Evolutionary conservation across 192 early-diverging fungal genomes (phyloP), one percentile per base, ranked within the genome.

Genomic region (Coemansia sp.): DNA sequence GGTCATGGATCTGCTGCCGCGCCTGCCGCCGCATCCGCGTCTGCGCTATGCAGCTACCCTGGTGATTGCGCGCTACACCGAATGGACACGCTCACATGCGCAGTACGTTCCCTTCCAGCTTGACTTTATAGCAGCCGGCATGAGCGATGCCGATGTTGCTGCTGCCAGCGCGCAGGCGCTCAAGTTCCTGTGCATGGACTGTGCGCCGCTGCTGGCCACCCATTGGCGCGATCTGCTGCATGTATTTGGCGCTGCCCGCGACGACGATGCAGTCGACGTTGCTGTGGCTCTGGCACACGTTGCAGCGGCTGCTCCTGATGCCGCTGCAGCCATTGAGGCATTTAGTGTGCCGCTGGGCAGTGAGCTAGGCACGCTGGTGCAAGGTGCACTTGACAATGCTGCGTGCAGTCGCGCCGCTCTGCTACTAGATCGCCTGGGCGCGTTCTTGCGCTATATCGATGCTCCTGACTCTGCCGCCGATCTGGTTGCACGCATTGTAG

Each of bases 11-110:
- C 80, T 94, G 57, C 70, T 99, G 16, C 84, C 87, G 11, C 84
- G 90, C 38, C 69, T 99, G 35, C 93, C 96, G 12, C 56, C 80
- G 15, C 95, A 99, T 61, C 91, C 97, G 11, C 94, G 94, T 68
- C 86, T 99, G 72, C 87, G 88, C 56, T 96, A 98, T 58, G 94
- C 96, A 0, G 94, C 94, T 2, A 94, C 95, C 16, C 77, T 98
- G 16, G 94, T 99, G 7, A 95, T 99, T 65, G 92, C 92, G 3
- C 82, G 94, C 48, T 99, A 99, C 64, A 88, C 96, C 18, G 82
- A 82, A 52, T 99, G 97, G 97, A 96, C 94, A 2, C 64, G 70
- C 20, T 70, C 80, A 40, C 94, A 98, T 63, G 92, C 94, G 8
- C 82, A 92, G 68, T 93, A 88, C 53, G 84, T 99, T n/a, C 67